Percentiles rank a stretch among this genome's conserved stretches.
These are phyloP conservation scores for Sequoia sempervirens DNA, from an alignment of 75 land plant species.

Conservation along the genomic window DNA sequence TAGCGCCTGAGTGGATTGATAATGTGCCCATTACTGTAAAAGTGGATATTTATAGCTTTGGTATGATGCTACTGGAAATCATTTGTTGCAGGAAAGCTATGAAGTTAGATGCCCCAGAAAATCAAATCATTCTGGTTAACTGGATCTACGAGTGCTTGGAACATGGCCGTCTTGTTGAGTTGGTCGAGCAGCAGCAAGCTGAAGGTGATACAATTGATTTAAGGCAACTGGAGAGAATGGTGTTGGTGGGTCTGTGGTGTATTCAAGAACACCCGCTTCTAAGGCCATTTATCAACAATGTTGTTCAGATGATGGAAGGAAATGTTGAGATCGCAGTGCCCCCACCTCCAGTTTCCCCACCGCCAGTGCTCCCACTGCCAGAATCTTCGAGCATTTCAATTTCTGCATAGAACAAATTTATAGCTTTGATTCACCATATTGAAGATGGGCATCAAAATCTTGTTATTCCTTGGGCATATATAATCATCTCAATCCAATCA, in stretches of 20 bases:
- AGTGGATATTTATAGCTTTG: too few relatives aligned
- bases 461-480: too few relatives aligned
- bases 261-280: conserved; percentile 41
- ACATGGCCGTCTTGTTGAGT: not conserved
- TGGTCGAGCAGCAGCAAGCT: conserved; percentile 28
- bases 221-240: conserved; percentile 14
- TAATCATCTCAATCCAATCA: too few relatives aligned
- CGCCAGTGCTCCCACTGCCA: too few relatives aligned
- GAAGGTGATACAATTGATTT: conserved; percentile 19
- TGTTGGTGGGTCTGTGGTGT: conserved; percentile 54
- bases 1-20: too few relatives aligned
- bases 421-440: too few relatives aligned
- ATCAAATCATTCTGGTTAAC: conserved; percentile 7
- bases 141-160: conserved; percentile 39
- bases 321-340: conserved; percentile 35
- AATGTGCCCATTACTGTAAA: conserved; percentile 11
- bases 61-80: too few relatives aligned
- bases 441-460: too few relatives aligned
- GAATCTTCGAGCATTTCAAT: too few relatives aligned
- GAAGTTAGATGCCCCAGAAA: conserved; percentile 24
- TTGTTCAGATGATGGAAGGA: conserved; percentile 62
- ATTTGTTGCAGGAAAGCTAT: not conserved
- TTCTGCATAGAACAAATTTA: too few relatives aligned
- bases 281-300: conserved; percentile 54
- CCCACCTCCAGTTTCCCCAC: conserved; percentile 14